Conservation (phyloP, 208 protist species). For the Acanthamoeba lenticulata region DNA sequence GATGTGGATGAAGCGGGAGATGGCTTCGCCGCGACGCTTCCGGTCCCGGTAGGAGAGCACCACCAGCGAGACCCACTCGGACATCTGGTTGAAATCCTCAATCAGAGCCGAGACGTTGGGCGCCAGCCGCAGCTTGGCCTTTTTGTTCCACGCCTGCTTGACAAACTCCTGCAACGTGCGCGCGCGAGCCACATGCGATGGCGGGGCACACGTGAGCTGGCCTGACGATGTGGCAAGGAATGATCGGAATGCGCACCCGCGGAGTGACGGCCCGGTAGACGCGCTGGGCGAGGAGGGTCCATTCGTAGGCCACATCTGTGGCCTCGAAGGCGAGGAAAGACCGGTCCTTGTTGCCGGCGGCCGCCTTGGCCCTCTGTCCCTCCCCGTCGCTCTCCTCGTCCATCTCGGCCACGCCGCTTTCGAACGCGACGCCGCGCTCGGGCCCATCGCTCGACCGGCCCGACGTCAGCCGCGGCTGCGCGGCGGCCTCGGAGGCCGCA, state of each 20-base stretch:
- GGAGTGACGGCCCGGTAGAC: conserved; percentile 27
- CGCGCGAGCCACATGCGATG: not conserved
- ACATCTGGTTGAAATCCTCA: conserved; percentile 66
- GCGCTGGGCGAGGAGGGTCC: conserved; percentile 20
- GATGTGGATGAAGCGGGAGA: conserved; percentile 19
- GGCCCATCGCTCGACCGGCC: not conserved
- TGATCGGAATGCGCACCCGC: not conserved
- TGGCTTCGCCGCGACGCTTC: conserved; percentile 2
- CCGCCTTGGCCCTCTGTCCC: not conserved
- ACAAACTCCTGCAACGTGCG: not conserved
- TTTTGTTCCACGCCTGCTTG: conserved; percentile 47
- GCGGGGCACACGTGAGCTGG: too few relatives aligned
- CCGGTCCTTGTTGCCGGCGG: not conserved
- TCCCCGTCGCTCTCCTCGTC: not conserved
- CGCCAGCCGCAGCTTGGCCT: not conserved
- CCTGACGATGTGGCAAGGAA: not conserved
- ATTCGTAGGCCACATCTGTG: conserved; percentile 23
- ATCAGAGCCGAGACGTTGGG: conserved; percentile 34
- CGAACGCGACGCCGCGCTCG: not conserved
- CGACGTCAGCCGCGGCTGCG: not conserved
- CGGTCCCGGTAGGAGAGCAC: conserved; percentile 33
- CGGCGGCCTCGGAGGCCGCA: not conserved
- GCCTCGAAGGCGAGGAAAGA: conserved; percentile 1
- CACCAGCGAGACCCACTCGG: conserved; percentile 51
- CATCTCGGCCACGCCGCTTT: not conserved